Percentiles rank a stretch among this genome's conserved stretches.
These are phyloP conservation scores for Quercus berberidifolia DNA, from an alignment of 306 rosid species.

Conservation along the genomic window DNA sequence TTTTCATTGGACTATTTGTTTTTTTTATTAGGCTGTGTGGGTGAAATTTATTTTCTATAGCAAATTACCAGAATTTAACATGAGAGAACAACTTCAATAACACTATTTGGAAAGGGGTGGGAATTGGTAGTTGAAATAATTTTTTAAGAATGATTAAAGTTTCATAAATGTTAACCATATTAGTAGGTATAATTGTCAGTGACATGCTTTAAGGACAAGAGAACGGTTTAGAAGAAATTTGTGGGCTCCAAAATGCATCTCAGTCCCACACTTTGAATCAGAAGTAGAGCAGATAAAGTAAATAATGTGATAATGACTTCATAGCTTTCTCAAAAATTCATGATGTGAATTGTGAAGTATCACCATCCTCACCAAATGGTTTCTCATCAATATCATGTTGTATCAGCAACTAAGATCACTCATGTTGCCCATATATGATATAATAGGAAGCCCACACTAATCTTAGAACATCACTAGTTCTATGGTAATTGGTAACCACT, in stretches of 20 bases:
- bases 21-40: no score
- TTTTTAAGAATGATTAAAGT: no score
- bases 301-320: conserved; percentile 14
- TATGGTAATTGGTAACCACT: not conserved
- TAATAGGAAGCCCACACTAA: not conserved
- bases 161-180: no score
- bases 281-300: conserved; percentile 9
- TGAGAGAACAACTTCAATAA: no score
- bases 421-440: conserved; percentile 5
- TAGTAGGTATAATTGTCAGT: no score
- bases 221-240: not conserved
- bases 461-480: not conserved
- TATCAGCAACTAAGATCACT: not conserved
- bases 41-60: no score
- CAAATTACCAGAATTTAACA: no score
- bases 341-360: conserved; percentile 14
- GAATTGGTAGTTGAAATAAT: no score
- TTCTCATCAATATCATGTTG: conserved; percentile 8
- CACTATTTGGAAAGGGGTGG: no score
- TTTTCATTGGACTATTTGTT: no score
- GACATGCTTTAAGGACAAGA: not conserved
- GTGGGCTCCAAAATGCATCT: conserved; percentile 1
- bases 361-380: conserved; percentile 14
- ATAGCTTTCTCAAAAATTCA: not conserved
- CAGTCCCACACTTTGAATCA: not conserved